phyloP scores from a whole-genome alignment of 495 filamentous ascomycete genomes.

The Aspergillus coremiiformis region DNA sequence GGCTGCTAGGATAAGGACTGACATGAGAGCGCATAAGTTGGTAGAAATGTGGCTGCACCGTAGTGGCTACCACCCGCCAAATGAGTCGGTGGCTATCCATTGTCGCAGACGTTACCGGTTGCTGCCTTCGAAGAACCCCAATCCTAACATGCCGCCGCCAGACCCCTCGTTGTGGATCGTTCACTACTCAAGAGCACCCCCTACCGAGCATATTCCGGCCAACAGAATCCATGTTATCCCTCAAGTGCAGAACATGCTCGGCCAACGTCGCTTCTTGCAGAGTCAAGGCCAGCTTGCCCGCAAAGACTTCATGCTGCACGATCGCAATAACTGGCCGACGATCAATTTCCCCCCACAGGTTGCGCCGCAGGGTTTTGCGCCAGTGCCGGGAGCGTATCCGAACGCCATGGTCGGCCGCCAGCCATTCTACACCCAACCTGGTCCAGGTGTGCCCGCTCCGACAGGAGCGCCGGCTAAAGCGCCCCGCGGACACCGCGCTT shows the following conservation, averaged over 20 bases:
- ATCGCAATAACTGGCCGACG: slow-evolving; percentile 80
- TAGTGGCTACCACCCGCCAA: slow-evolving; percentile 61
- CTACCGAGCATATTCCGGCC: slow-evolving; percentile 59
- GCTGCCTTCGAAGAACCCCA: slow-evolving; percentile 51
- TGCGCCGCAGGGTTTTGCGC: slow-evolving; percentile 32
- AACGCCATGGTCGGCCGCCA: slow-evolving; percentile 28
- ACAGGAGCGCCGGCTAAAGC: slow-evolving; percentile 26
- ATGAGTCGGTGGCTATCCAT: slow-evolving; percentile 65
- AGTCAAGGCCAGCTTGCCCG: slow-evolving; percentile 71
- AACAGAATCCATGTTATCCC: slow-evolving; percentile 53
- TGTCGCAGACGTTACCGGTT: slow-evolving; percentile 78
- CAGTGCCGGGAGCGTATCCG: slow-evolving; percentile 25
- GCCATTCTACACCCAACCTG: slow-evolving; percentile 34
- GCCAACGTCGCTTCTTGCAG: slow-evolving; percentile 61
- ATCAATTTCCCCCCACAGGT: slow-evolving; percentile 59
- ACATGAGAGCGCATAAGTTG: slow-evolving; percentile 30
- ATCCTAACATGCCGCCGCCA: slow-evolving; percentile 51
- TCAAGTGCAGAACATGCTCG: slow-evolving; percentile 52
- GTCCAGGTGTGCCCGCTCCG: slow-evolving; percentile 22
- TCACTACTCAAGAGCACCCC: slow-evolving; percentile 77
- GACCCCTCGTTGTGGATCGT: slow-evolving; percentile 87
- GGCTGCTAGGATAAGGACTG: not conserved
- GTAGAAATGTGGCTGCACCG: slow-evolving; percentile 82
- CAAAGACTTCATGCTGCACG: slow-evolving; percentile 90
- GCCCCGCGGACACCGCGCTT: slow-evolving; percentile 33